phyloP scores from a whole-genome alignment of 257 asterid species.

The Primulina eburnea region DNA sequence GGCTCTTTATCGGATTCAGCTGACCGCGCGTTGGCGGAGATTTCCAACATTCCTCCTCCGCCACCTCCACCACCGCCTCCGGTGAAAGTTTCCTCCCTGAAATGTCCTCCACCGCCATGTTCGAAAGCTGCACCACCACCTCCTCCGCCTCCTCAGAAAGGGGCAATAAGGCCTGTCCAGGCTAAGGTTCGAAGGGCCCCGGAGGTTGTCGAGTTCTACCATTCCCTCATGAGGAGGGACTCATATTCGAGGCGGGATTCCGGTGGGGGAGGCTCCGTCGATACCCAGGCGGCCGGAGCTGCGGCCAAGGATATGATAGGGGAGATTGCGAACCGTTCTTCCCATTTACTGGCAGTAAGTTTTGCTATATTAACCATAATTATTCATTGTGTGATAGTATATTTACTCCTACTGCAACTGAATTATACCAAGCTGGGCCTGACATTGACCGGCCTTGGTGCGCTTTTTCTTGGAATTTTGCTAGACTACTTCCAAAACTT shows the following conservation, averaged over 20 bases:
- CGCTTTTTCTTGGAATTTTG: constrained; percentile 42
- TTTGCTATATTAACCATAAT: background rate
- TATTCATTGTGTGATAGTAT: background rate
- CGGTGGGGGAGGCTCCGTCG: constrained; percentile 37
- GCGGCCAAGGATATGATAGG: constrained; percentile 94
- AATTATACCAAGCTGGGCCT: constrained; percentile 33
- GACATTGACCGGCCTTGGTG: constrained; percentile 40
- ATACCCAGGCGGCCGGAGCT: constrained; percentile 43
- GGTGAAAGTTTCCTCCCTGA: constrained; percentile 37
- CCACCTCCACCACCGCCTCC: constrained; percentile 37
- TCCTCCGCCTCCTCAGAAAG: constrained; percentile 57
- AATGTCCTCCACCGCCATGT: constrained; percentile 36
- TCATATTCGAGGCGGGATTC: constrained; percentile 48
- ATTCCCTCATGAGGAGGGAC: constrained; percentile 72
- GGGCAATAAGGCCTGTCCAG: constrained; percentile 37
- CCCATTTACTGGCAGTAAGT: constrained; percentile 91
- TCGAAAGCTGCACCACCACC: constrained; percentile 34
- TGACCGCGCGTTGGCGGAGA: constrained; percentile 53
- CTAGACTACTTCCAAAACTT: constrained; percentile 26
- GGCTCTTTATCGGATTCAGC: constrained; percentile 64
- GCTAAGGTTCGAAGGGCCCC: constrained; percentile 66
- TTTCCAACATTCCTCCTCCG: constrained; percentile 29
- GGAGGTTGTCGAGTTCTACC: constrained; percentile 87
- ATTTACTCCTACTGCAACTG: constrained; percentile 39
- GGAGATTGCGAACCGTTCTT: constrained; percentile 95